Base-by-base conservation (phyloP, 371 early-diverging fungal species). In the Mucor racemosus region DNA sequence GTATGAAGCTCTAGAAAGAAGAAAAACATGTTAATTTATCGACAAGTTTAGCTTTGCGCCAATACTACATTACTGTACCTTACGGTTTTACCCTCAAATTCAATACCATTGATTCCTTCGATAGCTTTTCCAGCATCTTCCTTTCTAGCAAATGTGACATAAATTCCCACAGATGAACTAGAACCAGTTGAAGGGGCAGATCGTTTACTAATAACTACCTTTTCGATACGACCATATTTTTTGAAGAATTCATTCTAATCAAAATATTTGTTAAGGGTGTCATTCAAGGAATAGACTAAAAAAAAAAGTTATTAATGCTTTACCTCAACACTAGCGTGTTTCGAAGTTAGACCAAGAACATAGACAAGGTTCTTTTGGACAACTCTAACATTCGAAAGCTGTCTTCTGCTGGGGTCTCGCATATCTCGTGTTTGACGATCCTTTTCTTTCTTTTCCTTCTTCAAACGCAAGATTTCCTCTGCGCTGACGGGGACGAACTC, bases 281-380 rank as follows among this genome's bases (percentile, higher is more conserved):
- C 53, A 38, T 26, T 15, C n/a, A 5, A 33, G 42, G 42, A 38
- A 67, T 62, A 5, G 69, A 70, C 8, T n/a, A 33, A 46, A 44
- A 60, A 39, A 39, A 6, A 57, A 9, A 38, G 14, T 5, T 10
- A 15, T 33, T 15, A 15, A 34, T 60, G 58, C 69, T 72, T 50
- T 84, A 94, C 95, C 75, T 98, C 97, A 68, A 95, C 95, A 13
- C 84, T 89, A 6, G 93, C 92, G 26, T 94, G 77, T 67, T 91
- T 94, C 8, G 92, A 74, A 17, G 93, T 92, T 56, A 99, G 72
- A 6, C 97, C 97, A 64, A 97, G 90, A 11, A 98, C 94, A 75
- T 99, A 97, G 9, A 97, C 95, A 40, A 98, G 84, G 71, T 95
- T 97, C 81, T 94, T 96, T 74, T 96, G 98, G 7, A 97, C 94